Evolutionary conservation across 495 filamentous ascomycete species (phyloP), one percentile per base, ranked within the genome.

Genomic region (Friedmanniomyces endolithicus): DNA sequence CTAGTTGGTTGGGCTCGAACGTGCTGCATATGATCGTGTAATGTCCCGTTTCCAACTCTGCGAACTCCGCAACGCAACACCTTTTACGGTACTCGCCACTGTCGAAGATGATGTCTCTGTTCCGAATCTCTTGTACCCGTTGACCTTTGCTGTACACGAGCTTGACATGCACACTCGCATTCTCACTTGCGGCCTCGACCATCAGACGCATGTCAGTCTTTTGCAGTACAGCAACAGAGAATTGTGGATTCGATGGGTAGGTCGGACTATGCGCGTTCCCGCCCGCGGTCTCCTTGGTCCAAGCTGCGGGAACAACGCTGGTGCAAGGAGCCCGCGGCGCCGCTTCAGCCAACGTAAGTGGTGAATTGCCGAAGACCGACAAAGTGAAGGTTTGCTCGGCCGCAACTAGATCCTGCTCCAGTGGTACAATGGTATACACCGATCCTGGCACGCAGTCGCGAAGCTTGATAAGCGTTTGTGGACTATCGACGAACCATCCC

Each of bases 21-120:
- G 92, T 95, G 8, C 85, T 89, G 60, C 81, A 85, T 11, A 97
- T 82, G 45, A 95, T 75, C 0, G 88, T 95, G 68, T 97, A 97
- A 0, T 73, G 75, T 2, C 90, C 90, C 1, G 73, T 67, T 24
- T 77, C 75, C 8, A 90, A 67, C 7, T 64, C 65, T 22, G 46
- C n/a, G 12, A 78, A 66, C 51, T 84, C 78, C 3, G 83, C 82
- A 34, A 87, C 67, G 6, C 84, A 87, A 61, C 84, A 85, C 25
- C 85, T 85, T 11, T 82, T 82, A 31, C 82, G 79, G 70, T 98
- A 95, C 44, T 95, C 90, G 14, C 85, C 85, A 39, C 84, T 88
- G 48, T 85, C 81, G 35, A 76, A 74, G 24, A 94, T 72, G 22
- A 98, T 82, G 67, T 95, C 88, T 59, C 85, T 78, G 45, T 78